These are phyloP conservation scores for Pseudogymnoascus sp. DNA, from an alignment of 2,329 filamentous ascomycete species.

Conservation along the genomic window DNA sequence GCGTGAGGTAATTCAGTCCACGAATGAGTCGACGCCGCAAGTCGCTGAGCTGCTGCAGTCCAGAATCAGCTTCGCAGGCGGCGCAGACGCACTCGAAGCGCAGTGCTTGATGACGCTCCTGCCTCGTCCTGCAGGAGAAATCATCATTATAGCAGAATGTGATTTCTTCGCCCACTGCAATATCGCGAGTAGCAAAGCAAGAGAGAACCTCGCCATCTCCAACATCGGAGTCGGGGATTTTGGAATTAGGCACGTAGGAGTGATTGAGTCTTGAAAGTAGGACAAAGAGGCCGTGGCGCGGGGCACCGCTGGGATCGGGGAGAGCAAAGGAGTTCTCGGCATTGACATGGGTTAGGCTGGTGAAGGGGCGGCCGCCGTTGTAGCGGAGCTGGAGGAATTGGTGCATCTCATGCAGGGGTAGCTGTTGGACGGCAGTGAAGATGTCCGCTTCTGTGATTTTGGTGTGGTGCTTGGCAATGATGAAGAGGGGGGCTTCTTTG, in stretches of 20 bases:
- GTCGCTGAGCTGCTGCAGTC: neutral
- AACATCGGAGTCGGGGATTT: neutral
- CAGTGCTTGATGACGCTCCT: neutral
- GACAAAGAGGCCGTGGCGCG: neutral
- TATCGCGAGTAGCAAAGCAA: neutral
- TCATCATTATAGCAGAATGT: neutral
- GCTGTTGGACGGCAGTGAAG: neutral
- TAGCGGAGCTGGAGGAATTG: neutral
- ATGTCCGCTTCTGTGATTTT: neutral
- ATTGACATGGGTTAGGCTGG: neutral
- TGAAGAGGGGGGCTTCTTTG: neutral
- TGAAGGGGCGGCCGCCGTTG: neutral
- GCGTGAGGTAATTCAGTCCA: neutral
- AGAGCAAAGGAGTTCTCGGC: neutral
- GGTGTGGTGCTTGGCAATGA: neutral
- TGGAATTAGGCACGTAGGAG: neutral
- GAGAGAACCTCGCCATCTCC: neutral
- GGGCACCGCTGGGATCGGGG: neutral
- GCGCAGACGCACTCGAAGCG: neutral
- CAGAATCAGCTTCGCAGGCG: neutral
- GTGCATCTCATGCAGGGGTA: neutral
- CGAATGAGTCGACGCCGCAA: neutral
- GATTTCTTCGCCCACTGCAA: neutral
- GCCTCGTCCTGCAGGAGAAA: neutral
- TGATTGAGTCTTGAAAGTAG: neutral